Percentiles rank a stretch among this genome's conserved stretches.
These are phyloP conservation scores for Bruguiera parviflora DNA, from an alignment of 345 rosid genomes.

Conservation along the genomic window DNA sequence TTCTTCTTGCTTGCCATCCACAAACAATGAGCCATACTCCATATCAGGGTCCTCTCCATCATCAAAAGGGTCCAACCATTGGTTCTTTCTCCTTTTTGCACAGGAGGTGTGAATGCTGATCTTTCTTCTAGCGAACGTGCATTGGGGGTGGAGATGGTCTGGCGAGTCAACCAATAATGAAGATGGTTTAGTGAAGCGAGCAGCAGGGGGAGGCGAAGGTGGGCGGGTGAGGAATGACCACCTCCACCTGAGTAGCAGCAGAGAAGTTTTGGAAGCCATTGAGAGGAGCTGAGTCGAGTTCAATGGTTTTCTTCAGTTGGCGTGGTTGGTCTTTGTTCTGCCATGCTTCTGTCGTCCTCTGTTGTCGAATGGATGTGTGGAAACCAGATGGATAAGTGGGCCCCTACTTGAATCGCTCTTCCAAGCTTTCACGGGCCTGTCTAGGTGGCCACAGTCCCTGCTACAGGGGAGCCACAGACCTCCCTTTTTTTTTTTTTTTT, in stretches of 20 bases:
- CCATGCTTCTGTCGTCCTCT: background rate
- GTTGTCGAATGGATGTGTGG: constrained; percentile 37
- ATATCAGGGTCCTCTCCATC: constrained; percentile 63
- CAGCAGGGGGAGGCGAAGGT: constrained; percentile 20
- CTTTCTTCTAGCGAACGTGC: constrained; percentile 17
- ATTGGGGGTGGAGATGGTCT: constrained; percentile 30
- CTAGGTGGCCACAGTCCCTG: too few relatives aligned
- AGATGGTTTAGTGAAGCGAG: constrained; percentile 33
- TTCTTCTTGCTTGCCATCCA: constrained; percentile 89
- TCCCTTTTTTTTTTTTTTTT: too few relatives aligned
- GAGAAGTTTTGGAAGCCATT: constrained; percentile 53
- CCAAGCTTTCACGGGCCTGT: too few relatives aligned
- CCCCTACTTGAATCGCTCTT: constrained; percentile 14
- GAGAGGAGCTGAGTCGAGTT: background rate
- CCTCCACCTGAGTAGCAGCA: constrained; percentile 38
- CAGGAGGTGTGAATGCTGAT: constrained; percentile 20
- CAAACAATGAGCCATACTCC: constrained; percentile 76
- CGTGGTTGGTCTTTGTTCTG: too few relatives aligned
- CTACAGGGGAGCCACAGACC: too few relatives aligned
- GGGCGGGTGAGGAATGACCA: constrained; percentile 41
- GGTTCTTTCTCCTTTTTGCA: constrained; percentile 55
- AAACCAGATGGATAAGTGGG: constrained; percentile 70
- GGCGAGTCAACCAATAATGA: constrained; percentile 28
- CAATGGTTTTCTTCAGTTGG: background rate
- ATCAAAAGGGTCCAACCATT: constrained; percentile 83